Conservation (phyloP, 345 rosid genomes). For the Aegle marmelos region DNA sequence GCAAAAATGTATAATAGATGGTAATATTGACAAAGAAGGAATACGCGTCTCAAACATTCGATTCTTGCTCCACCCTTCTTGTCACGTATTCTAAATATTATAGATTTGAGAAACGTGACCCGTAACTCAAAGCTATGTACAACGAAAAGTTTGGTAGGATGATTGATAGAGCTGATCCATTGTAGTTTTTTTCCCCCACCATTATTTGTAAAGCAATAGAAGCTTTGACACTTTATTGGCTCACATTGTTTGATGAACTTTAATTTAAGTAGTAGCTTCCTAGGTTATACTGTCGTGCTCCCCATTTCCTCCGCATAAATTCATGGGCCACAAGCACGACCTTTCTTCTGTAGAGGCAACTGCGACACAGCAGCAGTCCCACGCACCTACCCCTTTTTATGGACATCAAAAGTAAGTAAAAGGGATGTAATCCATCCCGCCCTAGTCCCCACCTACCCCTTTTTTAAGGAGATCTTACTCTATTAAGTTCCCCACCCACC, state of each 20-base stretch:
- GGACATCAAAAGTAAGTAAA: conserved; percentile 29
- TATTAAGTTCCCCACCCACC: neutral
- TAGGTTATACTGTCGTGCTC: conserved; percentile 34
- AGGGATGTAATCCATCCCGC: conserved; percentile 15
- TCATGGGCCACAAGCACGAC: conserved; percentile 30
- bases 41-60: too few relatives aligned
- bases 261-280: neutral
- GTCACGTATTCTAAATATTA: too few relatives aligned
- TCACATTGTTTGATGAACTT: neutral
- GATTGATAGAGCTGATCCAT: too few relatives aligned
- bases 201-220: neutral
- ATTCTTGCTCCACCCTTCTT: too few relatives aligned
- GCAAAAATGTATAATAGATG: too few relatives aligned
- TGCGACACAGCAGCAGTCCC: neutral
- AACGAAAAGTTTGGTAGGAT: too few relatives aligned
- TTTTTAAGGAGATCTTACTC: neutral
- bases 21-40: too few relatives aligned
- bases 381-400: neutral
- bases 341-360: neutral
- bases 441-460: conserved; percentile 1
- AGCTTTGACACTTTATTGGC: neutral
- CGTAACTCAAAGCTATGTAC: too few relatives aligned
- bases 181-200: too few relatives aligned
- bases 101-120: too few relatives aligned
- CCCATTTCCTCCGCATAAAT: conserved; percentile 48